Evolutionary conservation across 768 basidiomycete species (phyloP).

Genomic region (Russula vinacea): DNA sequence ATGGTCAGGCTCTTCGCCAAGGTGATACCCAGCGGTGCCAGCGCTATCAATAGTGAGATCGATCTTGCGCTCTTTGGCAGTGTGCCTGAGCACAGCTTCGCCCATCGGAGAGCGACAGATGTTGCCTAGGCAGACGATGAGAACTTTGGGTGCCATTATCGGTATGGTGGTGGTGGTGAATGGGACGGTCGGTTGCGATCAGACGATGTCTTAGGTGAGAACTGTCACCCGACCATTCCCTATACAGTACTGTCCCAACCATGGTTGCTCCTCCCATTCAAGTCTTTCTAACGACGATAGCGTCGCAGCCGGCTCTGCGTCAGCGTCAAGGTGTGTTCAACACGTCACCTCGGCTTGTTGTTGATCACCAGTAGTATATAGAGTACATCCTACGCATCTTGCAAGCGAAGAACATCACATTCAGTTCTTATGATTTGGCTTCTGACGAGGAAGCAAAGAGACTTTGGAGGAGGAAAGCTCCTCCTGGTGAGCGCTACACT

Average conservation of each 20-base stretch:
- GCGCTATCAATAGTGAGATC: constrained; percentile 76
- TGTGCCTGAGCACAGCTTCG: constrained; percentile 75
- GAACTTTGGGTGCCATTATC: constrained; percentile 44
- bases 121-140: constrained; percentile 79
- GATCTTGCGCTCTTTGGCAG: constrained; percentile 62
- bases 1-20: constrained; percentile 79
- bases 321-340: constrained; percentile 61
- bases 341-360: not conserved
- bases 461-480: constrained; percentile 80
- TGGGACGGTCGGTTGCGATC: not conserved
- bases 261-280: constrained; percentile 85
- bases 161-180: not conserved
- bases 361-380: constrained; percentile 35
- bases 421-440: constrained; percentile 79
- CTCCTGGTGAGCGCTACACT: constrained; percentile 46
- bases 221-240: too few relatives aligned
- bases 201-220: not conserved
- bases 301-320: constrained; percentile 71
- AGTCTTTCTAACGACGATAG: constrained; percentile 84
- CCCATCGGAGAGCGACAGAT: constrained; percentile 93
- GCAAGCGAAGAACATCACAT: constrained; percentile 83
- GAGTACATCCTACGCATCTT: constrained; percentile 80
- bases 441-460: constrained; percentile 78
- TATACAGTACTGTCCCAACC: not conserved
- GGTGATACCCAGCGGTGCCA: constrained; percentile 81